Evolutionary conservation across 2,329 filamentous ascomycete species (phyloP).

Genomic region (Hymenoscyphus repandus): DNA sequence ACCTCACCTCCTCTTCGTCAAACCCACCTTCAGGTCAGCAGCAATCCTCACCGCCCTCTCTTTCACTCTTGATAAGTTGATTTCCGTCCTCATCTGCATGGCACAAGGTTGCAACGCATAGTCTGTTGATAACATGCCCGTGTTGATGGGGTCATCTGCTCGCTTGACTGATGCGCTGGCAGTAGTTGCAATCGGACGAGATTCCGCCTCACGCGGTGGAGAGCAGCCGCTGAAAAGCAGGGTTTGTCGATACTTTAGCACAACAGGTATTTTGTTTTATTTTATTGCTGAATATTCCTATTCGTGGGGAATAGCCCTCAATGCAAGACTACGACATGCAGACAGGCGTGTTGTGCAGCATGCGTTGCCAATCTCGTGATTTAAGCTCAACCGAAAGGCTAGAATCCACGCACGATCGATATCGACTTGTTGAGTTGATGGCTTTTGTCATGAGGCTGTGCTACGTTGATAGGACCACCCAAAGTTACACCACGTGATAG

Average conservation of each 20-base stretch:
- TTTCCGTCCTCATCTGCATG: conserved; percentile 10
- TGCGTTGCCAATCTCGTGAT: conserved; percentile 26
- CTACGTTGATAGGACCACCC: conserved; percentile 6
- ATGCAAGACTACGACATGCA: conserved; percentile 17
- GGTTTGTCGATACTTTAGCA: conserved; percentile 29
- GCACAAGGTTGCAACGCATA: conserved; percentile 21
- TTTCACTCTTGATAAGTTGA: background rate
- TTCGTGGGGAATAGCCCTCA: conserved; percentile 18
- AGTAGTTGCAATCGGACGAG: conserved; percentile 22
- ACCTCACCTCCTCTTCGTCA: background rate
- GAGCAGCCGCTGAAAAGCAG: conserved; percentile 19
- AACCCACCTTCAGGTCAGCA: conserved; percentile 3
- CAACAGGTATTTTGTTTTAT: conserved; percentile 23
- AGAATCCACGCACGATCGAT: conserved; percentile 14
- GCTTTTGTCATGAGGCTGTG: conserved; percentile 16
- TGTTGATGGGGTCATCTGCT: conserved; percentile 20
- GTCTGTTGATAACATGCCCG: conserved; percentile 8
- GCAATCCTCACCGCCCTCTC: background rate
- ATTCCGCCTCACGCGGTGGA: conserved; percentile 22
- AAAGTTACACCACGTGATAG: conserved; percentile 25
- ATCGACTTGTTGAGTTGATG: conserved; percentile 16
- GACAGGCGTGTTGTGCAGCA: conserved; percentile 26
- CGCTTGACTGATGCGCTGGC: conserved; percentile 28
- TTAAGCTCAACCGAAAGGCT: conserved; percentile 10
- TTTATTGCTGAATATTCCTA: conserved; percentile 26